phyloP scores from a whole-genome alignment of 257 asterid genomes.

The Lycium ferocissimum region DNA sequence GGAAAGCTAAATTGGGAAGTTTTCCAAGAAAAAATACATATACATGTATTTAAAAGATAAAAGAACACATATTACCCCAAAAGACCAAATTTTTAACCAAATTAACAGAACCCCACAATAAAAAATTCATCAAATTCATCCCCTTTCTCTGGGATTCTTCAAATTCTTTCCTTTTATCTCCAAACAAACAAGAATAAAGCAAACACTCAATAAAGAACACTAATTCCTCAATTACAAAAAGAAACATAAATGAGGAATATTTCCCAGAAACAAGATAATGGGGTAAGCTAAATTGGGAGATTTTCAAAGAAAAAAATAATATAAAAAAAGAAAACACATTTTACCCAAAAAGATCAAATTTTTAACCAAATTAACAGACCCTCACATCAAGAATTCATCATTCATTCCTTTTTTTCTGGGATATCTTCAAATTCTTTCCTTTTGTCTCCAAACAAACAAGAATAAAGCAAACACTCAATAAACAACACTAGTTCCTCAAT shows the following conservation, averaged over 20 bases:
- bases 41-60: too few species aligned
- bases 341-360: too few species aligned
- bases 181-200: neutral
- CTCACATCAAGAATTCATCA: neutral
- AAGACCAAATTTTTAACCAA: neutral
- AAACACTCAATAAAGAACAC: conserved; percentile 3
- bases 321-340: too few species aligned
- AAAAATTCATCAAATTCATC: neutral
- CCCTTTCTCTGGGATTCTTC: neutral
- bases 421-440: neutral
- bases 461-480: neutral
- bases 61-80: neutral
- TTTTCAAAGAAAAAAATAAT: too few species aligned
- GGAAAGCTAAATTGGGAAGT: too few species aligned
- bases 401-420: neutral
- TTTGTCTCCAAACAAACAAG: neutral
- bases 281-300: neutral
- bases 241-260: neutral
- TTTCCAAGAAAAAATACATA: too few species aligned
- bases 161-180: neutral
- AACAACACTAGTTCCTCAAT: neutral
- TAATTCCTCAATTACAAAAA: neutral
- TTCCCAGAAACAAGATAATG: neutral
- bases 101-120: neutral
- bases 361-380: neutral